A percentile compares a stretch with the other conserved stretches of the same genome.
These are phyloP conservation scores for Cordia subcordata DNA, from an alignment of 257 asterid genomes.

Conservation along the genomic window DNA sequence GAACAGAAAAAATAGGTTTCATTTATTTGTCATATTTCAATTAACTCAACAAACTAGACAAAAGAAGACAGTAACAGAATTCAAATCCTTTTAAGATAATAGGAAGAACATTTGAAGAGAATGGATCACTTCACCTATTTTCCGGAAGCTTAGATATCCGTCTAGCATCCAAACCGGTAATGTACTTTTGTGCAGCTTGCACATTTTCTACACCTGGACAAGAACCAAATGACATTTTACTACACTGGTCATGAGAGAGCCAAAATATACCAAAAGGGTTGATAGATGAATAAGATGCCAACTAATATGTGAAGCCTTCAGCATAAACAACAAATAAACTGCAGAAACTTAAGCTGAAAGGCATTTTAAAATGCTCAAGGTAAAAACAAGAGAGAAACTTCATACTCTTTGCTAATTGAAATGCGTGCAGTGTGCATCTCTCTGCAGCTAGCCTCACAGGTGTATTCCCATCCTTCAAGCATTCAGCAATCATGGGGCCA, in stretches of 20 bases:
- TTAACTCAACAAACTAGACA: too few relatives aligned
- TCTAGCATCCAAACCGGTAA: slow-evolving; percentile 97
- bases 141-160: slow-evolving; percentile 92
- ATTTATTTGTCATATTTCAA: too few relatives aligned
- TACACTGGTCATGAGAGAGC: neutral
- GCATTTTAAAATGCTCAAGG: neutral
- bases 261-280: too few relatives aligned
- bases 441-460: slow-evolving; percentile 94
- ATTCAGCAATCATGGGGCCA: slow-evolving; percentile 83
- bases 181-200: slow-evolving; percentile 89
- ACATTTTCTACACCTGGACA: slow-evolving; percentile 70
- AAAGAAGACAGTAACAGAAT: too few relatives aligned
- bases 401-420: slow-evolving; percentile 79
- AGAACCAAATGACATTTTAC: neutral
- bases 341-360: neutral
- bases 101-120: neutral
- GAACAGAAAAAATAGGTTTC: too few relatives aligned
- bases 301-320: neutral
- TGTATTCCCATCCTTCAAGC: slow-evolving; percentile 73
- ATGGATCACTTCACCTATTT: slow-evolving; percentile 50
- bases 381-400: slow-evolving; percentile 7
- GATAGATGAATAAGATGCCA: neutral
- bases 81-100: neutral
- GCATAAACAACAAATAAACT: neutral
- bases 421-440: slow-evolving; percentile 86